A percentile compares a stretch with the other conserved stretches of the same genome.
phyloP scores from a whole-genome alignment of 2,329 filamentous ascomycete species.

The Monilinia fructicola region DNA sequence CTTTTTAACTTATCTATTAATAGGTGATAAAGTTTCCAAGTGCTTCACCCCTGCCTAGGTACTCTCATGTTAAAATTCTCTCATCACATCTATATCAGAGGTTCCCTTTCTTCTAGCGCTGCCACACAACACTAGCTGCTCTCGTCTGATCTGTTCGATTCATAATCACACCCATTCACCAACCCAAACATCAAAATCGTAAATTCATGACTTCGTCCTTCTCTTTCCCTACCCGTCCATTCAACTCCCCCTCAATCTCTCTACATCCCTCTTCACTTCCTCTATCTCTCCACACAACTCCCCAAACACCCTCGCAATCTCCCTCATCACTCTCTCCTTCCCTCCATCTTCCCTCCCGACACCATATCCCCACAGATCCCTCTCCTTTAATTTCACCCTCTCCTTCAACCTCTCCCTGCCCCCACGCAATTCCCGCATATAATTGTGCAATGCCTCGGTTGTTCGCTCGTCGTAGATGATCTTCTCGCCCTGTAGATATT shows the following conservation, averaged over 20 bases:
- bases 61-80: background rate
- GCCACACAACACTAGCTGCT: background rate
- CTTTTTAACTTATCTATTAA: background rate
- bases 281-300: conserved; percentile 36
- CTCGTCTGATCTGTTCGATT: background rate
- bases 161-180: background rate
- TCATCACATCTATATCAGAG: background rate
- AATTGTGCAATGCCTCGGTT: conserved; percentile 33
- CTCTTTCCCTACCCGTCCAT: background rate
- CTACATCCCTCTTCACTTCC: conserved; percentile 40
- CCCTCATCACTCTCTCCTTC: conserved; percentile 41
- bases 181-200: background rate
- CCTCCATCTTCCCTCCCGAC: conserved; percentile 33
- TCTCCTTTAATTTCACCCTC: conserved; percentile 33
- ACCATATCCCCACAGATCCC: conserved; percentile 39
- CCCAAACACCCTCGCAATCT: conserved; percentile 40
- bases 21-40: background rate
- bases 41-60: background rate
- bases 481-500: conserved; percentile 30
- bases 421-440: conserved; percentile 35
- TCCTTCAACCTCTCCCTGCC: conserved; percentile 36
- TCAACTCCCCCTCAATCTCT: conserved; percentile 34
- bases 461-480: conserved; percentile 38
- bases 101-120: background rate
- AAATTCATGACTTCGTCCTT: conserved; percentile 1